phyloP scores from a whole-genome alignment of 768 basidiomycete species.

The Chiua virens region DNA sequence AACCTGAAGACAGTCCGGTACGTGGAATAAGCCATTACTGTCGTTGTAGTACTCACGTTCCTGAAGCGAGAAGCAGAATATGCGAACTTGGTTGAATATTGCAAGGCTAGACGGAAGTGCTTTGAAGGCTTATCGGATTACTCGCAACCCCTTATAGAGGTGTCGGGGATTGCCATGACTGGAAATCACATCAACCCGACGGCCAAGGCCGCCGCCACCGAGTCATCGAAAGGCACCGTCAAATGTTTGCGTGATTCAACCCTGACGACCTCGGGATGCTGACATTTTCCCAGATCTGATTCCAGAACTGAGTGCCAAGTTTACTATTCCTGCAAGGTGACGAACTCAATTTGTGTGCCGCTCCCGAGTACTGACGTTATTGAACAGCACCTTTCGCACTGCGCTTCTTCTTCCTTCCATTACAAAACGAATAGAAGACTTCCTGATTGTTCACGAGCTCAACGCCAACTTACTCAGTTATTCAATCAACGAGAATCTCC shows the following conservation, averaged over 20 bases:
- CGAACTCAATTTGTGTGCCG: constrained; percentile 21
- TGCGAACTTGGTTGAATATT: constrained; percentile 63
- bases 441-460: constrained; percentile 75
- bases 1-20: constrained; percentile 64
- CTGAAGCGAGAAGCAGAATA: constrained; percentile 62
- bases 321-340: constrained; percentile 72
- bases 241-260: constrained; percentile 53
- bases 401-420: constrained; percentile 74
- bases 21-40: constrained; percentile 26
- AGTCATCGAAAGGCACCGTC: constrained; percentile 40
- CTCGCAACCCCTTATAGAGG: constrained; percentile 72
- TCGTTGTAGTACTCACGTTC: constrained; percentile 2
- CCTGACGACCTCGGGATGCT: constrained; percentile 26
- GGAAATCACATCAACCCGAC: constrained; percentile 62
- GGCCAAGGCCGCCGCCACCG: constrained; percentile 38
- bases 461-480: constrained; percentile 67
- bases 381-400: constrained; percentile 61
- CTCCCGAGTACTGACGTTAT: constrained; percentile 25
- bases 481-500: constrained; percentile 56
- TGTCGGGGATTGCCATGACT: constrained; percentile 48
- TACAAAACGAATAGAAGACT: constrained; percentile 66
- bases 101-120: constrained; percentile 57
- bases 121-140: constrained; percentile 62
- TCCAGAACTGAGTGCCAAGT: constrained; percentile 77
- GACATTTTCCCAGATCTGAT: constrained; percentile 60